These are phyloP conservation scores for Tolypocladium ophioglossoides DNA, from an alignment of 2,329 filamentous ascomycete species.

Conservation along the genomic window DNA sequence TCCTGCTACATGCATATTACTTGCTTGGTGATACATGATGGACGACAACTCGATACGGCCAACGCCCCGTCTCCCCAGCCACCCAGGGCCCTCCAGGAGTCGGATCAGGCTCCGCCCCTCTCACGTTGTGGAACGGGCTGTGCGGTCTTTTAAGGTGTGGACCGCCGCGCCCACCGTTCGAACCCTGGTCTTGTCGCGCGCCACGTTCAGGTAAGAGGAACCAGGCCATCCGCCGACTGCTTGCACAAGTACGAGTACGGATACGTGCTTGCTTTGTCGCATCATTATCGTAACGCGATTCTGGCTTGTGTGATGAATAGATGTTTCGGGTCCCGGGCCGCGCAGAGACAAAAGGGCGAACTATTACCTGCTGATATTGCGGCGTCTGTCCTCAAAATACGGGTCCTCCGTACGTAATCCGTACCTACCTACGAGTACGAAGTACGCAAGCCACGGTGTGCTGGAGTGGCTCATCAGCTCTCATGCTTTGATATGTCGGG, in stretches of 20 bases:
- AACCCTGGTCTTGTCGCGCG: not conserved
- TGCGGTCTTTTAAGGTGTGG: not conserved
- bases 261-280: not conserved
- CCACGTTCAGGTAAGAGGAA: not conserved
- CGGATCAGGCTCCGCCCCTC: not conserved
- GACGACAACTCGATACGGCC: not conserved
- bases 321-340: not conserved
- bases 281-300: not conserved
- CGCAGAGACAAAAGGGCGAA: not conserved
- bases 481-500: not conserved
- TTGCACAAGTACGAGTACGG: too few species aligned
- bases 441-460: too few species aligned
- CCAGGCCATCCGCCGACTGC: too few species aligned
- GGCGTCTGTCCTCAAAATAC: too few species aligned
- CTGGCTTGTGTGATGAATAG: not conserved
- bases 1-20: too few species aligned
- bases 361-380: not conserved
- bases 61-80: not conserved
- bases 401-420: too few species aligned
- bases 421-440: too few species aligned
- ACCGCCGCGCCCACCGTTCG: not conserved
- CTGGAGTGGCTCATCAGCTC: too few species aligned
- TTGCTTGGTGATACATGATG: not conserved
- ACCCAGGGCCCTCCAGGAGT: not conserved
- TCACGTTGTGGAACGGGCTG: too few species aligned